phyloP scores from a whole-genome alignment of 352 stramenopile genomes.

The Aphanomyces invadans region DNA sequence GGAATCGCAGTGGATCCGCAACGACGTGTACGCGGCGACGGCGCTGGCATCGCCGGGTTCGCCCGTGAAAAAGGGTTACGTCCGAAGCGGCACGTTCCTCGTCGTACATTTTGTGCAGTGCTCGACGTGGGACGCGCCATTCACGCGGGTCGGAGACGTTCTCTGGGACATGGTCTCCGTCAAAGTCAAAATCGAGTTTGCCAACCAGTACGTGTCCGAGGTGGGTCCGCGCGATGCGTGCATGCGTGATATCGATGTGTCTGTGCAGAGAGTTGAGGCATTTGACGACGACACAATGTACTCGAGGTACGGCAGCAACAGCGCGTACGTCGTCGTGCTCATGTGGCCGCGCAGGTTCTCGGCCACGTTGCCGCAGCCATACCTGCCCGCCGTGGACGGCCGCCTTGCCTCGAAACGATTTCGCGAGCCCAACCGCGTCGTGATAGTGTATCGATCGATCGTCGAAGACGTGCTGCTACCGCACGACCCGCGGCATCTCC shows the following conservation, averaged over 20 bases:
- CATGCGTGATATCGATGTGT: not conserved
- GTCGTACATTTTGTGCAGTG: slow-evolving; percentile 16
- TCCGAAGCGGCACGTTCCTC: not conserved
- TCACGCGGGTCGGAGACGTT: not conserved
- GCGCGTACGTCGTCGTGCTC: not conserved
- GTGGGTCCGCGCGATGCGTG: not conserved
- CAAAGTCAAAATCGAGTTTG: not conserved
- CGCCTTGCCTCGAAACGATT: not conserved
- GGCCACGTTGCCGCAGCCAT: not conserved
- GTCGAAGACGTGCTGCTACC: slow-evolving; percentile 5
- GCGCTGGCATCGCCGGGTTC: not conserved
- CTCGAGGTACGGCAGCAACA: not conserved
- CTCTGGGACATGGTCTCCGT: not conserved
- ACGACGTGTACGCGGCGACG: not conserved
- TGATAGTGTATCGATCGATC: slow-evolving; percentile 17
- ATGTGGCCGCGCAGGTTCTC: not conserved
- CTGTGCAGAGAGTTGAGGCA: not conserved
- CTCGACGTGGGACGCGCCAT: not conserved
- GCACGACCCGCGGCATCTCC: not conserved
- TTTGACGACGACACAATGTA: slow-evolving; percentile 3
- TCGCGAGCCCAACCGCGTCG: not conserved
- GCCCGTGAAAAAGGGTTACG: not conserved
- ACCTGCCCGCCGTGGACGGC: not conserved
- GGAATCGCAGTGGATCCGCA: slow-evolving; percentile 18
- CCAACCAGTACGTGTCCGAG: not conserved